Conservation (phyloP, 2,329 filamentous ascomycete genomes). For the Colletotrichum liriopes region DNA sequence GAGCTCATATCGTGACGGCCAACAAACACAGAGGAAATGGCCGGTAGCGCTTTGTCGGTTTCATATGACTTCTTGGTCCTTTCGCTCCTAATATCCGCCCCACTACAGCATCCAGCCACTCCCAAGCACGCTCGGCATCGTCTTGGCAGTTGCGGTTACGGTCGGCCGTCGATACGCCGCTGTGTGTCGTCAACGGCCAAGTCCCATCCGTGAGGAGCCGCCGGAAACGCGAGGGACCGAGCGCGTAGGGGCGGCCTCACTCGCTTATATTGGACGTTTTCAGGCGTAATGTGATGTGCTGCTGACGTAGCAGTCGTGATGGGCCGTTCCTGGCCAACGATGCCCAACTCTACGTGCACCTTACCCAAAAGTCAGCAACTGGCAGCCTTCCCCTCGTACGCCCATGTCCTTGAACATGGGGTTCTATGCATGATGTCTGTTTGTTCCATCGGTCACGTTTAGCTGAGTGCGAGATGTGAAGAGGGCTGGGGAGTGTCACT, state of each 20-base stretch:
- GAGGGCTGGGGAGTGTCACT: neutral
- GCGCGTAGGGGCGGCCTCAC: constrained; percentile 7
- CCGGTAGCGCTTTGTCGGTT: neutral
- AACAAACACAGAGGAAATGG: neutral
- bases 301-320: neutral
- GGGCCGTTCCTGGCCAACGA: neutral
- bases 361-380: neutral
- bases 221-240: neutral
- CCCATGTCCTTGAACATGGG: neutral
- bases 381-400: neutral
- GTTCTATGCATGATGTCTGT: neutral
- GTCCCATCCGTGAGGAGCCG: neutral
- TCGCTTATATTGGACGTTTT: neutral
- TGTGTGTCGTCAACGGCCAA: neutral
- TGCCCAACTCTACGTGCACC: neutral
- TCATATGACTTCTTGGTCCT: neutral
- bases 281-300: neutral
- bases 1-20: neutral
- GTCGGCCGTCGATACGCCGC: neutral
- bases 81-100: constrained; percentile 4
- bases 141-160: neutral
- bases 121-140: neutral
- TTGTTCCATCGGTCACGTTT: neutral
- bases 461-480: constrained; percentile 14
- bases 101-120: constrained; percentile 11